Evolutionary conservation across 352 stramenopile genomes (phyloP).

Genomic region (Globisporangium apiculatum): DNA sequence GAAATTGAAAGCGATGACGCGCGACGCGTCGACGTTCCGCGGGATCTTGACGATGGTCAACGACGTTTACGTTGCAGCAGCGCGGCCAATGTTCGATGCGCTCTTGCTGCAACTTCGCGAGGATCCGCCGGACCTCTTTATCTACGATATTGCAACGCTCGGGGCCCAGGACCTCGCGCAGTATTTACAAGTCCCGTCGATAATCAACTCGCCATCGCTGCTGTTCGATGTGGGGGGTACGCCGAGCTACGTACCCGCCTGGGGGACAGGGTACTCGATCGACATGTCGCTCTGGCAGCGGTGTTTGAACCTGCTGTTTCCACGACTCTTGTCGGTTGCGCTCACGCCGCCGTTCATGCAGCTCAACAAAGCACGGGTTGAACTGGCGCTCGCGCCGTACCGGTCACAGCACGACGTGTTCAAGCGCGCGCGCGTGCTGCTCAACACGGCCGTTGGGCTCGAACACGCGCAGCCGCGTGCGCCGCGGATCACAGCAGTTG

Average conservation of each 20-base stretch:
- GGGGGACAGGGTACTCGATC: constrained; percentile 74
- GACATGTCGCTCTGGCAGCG: constrained; percentile 86
- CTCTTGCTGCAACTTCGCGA: constrained; percentile 41
- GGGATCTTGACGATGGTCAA: constrained; percentile 87
- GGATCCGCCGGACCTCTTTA: constrained; percentile 51
- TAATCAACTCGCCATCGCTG: constrained; percentile 84
- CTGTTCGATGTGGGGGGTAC: constrained; percentile 71
- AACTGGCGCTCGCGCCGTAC: constrained; percentile 64
- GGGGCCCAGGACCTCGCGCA: constrained; percentile 75
- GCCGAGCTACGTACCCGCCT: constrained; percentile 77
- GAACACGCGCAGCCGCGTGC: constrained; percentile 75
- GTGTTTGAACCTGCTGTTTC: constrained; percentile 88
- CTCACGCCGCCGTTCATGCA: constrained; percentile 88
- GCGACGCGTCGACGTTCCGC: constrained; percentile 77
- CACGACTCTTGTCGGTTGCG: constrained; percentile 71
- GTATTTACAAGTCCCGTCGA: constrained; percentile 62
- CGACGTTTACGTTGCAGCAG: constrained; percentile 77
- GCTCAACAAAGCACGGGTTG: constrained; percentile 81
- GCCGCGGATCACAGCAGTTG: constrained; percentile 71
- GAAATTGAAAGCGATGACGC: constrained; percentile 74
- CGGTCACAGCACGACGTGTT: constrained; percentile 86
- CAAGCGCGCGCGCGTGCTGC: constrained; percentile 70
- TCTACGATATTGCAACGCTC: constrained; percentile 79
- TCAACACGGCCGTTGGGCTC: constrained; percentile 86
- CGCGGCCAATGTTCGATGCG: constrained; percentile 72